Conservation (phyloP, 2,329 filamentous ascomycete genomes). For the Ceratocystis lukuohia region DNA sequence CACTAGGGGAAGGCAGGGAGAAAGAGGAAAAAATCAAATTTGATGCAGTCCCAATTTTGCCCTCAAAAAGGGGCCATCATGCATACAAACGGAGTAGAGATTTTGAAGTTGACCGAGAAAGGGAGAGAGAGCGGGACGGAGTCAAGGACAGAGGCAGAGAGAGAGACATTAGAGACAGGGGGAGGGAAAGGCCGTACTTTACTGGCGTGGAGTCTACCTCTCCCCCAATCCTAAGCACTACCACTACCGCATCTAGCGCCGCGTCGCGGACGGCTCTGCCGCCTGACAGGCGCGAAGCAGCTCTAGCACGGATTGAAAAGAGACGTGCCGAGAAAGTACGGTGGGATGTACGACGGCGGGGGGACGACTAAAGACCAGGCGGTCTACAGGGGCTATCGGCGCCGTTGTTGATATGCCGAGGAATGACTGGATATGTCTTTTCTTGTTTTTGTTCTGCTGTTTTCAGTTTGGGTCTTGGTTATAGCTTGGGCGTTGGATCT, state of each 20-base stretch:
- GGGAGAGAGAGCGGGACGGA: background rate
- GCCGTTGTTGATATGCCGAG: too few species aligned
- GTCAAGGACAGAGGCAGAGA: background rate
- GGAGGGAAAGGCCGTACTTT: background rate
- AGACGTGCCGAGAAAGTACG: conserved; percentile 39
- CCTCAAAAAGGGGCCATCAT: background rate
- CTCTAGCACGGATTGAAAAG: conserved; percentile 41
- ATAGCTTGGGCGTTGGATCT: conserved; percentile 12
- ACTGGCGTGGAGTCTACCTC: too few species aligned
- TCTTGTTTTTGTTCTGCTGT: conserved; percentile 10
- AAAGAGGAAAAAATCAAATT: too few species aligned
- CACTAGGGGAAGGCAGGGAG: background rate
- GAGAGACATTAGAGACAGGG: background rate
- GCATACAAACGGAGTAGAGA: background rate
- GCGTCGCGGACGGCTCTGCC: conserved; percentile 29
- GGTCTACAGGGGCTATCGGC: too few species aligned
- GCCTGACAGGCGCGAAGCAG: conserved; percentile 40
- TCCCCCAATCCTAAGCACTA: background rate
- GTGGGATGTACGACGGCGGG: conserved; percentile 27
- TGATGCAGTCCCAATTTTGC: too few species aligned
- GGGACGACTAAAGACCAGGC: conserved; percentile 35
- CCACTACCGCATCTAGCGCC: background rate
- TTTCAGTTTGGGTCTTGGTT: conserved; percentile 10
- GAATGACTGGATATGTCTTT: background rate
- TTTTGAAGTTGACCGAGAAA: background rate